These are phyloP conservation scores for Fusarium neocosmosporiellum DNA, from an alignment of 2,329 filamentous ascomycete species.

Conservation along the genomic window DNA sequence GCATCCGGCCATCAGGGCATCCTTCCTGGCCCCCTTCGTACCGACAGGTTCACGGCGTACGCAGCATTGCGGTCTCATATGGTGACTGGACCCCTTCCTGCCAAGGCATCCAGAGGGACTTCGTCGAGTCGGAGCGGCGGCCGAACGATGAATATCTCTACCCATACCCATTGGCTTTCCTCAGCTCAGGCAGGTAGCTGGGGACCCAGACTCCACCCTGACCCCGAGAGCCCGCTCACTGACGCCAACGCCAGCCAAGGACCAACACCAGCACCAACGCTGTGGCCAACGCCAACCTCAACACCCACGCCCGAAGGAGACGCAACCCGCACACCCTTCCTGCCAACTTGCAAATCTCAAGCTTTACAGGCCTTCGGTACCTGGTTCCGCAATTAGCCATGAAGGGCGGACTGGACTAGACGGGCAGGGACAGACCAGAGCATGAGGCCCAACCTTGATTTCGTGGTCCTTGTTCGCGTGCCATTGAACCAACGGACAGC, in stretches of 20 bases:
- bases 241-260: constrained; percentile 20
- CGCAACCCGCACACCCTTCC: constrained; percentile 10
- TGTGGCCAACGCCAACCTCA: constrained; percentile 10
- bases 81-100: background rate
- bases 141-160: constrained; percentile 18
- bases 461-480: constrained; percentile 15
- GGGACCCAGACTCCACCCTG: constrained; percentile 22
- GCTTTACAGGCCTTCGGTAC: constrained; percentile 21
- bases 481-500: constrained; percentile 9
- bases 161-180: constrained; percentile 15
- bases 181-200: constrained; percentile 10
- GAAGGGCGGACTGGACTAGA: background rate
- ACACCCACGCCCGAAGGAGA: constrained; percentile 20
- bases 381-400: constrained; percentile 10
- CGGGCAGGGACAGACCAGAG: constrained; percentile 3
- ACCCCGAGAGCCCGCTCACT: constrained; percentile 27
- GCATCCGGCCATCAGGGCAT: constrained; percentile 19
- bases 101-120: constrained; percentile 8
- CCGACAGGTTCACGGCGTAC: constrained; percentile 4
- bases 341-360: constrained; percentile 19
- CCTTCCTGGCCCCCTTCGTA: constrained; percentile 4
- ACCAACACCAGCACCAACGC: constrained; percentile 17
- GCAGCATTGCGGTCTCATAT: constrained; percentile 8
- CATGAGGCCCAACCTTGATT: constrained; percentile 6
- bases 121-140: constrained; percentile 26